Percentiles rank a stretch among this genome's conserved stretches.
These are phyloP conservation scores for Saitozyma sp. DNA, from an alignment of 768 basidiomycete species.

Conservation along the genomic window DNA sequence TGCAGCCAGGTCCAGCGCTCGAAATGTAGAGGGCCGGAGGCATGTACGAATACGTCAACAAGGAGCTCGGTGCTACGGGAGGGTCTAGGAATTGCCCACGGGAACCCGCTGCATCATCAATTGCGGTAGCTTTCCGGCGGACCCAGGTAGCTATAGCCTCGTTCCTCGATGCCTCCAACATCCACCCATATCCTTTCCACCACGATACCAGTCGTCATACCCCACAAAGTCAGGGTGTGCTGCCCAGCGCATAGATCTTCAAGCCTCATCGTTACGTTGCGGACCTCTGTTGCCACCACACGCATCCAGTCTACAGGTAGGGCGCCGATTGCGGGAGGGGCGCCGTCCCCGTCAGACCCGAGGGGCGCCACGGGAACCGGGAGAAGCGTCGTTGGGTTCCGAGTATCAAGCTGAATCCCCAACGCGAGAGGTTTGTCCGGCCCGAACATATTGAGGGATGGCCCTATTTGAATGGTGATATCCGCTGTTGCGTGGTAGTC, in stretches of 20 bases:
- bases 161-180: slow-evolving; percentile 27
- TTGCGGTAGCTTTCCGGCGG: slow-evolving; percentile 22
- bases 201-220: slow-evolving; percentile 39
- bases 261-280: slow-evolving; percentile 17
- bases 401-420: slow-evolving; percentile 30
- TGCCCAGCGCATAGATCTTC: slow-evolving; percentile 6
- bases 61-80: too few species aligned
- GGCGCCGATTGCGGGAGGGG: slow-evolving; percentile 13
- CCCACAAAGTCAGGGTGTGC: slow-evolving; percentile 37
- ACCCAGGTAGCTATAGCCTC: slow-evolving; percentile 28
- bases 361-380: slow-evolving; percentile 23
- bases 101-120: too few species aligned
- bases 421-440: slow-evolving; percentile 21
- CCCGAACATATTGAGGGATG: slow-evolving; percentile 30
- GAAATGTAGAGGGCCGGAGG: too few species aligned
- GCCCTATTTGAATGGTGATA: slow-evolving; percentile 33
- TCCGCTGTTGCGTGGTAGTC: slow-evolving; percentile 8
- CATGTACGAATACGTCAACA: too few species aligned
- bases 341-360: slow-evolving; percentile 6
- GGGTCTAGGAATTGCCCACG: too few species aligned
- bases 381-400: slow-evolving; percentile 10
- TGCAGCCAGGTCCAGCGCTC: too few species aligned
- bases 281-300: slow-evolving; percentile 32
- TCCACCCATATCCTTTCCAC: slow-evolving; percentile 32
- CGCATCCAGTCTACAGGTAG: slow-evolving; percentile 38